Evolutionary conservation across 2,329 filamentous ascomycete species (phyloP).

Genomic region (Aspergillus arachidicola): DNA sequence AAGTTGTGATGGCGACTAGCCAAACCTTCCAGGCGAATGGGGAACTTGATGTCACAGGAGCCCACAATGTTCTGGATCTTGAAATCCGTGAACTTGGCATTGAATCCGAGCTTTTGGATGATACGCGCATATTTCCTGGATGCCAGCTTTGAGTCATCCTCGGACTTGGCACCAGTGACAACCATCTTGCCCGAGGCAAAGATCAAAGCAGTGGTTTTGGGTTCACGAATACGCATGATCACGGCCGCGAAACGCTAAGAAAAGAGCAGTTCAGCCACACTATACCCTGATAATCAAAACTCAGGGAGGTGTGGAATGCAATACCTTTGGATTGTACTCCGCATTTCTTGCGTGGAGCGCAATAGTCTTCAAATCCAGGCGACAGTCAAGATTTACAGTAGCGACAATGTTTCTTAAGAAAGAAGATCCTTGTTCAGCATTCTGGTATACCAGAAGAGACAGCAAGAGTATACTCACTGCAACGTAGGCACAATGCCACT

Average conservation of each 20-base stretch:
- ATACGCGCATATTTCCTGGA: constrained; percentile 98
- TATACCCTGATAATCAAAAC: constrained; percentile 37
- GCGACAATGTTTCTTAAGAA: constrained; percentile 91
- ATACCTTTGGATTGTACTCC: constrained; percentile 97
- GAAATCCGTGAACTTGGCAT: constrained; percentile 99
- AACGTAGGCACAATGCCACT: constrained; percentile 90
- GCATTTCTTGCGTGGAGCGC: constrained; percentile 97
- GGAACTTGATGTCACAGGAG: constrained; percentile 99
- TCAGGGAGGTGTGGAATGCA: constrained; percentile 41
- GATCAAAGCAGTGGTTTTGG: constrained; percentile 97
- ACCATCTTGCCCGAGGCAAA: constrained; percentile 99
- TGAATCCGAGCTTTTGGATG: constrained; percentile 99
- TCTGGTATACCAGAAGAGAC: constrained; percentile 49
- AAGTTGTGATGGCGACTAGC: constrained; percentile 98
- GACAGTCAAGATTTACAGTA: constrained; percentile 97
- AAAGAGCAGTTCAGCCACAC: constrained; percentile 49
- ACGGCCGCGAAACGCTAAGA: constrained; percentile 94
- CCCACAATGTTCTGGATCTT: constrained; percentile 99
- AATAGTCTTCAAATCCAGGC: constrained; percentile 97
- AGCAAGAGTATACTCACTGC: constrained; percentile 79
- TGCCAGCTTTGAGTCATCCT: constrained; percentile 96
- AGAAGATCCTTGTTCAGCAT: constrained; percentile 50
- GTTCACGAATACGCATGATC: constrained; percentile 99
- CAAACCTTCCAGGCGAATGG: constrained; percentile 92
- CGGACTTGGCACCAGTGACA: constrained; percentile 95